Evolutionary conservation across 805 yeast genomes (phyloP).

Genomic region (Ogataea trehaloabstinens): DNA sequence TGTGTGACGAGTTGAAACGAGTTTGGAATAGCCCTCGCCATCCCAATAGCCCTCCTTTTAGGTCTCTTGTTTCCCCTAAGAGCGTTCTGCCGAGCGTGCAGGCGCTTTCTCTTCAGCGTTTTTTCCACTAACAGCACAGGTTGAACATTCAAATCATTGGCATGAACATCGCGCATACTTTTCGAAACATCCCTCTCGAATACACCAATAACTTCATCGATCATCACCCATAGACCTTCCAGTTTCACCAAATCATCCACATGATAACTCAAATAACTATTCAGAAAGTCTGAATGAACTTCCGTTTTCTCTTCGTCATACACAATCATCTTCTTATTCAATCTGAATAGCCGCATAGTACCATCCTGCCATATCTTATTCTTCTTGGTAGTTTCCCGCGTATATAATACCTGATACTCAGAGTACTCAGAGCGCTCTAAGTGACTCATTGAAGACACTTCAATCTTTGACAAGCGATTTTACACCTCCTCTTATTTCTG

Average conservation of each 20-base stretch:
- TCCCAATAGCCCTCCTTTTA: slow-evolving; percentile 14
- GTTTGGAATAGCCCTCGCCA: slow-evolving; percentile 12
- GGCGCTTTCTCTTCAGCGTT: slow-evolving; percentile 1
- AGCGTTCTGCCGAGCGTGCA: not conserved
- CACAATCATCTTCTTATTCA: slow-evolving; percentile 48
- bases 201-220: slow-evolving; percentile 29
- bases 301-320: slow-evolving; percentile 32
- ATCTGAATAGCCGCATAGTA: slow-evolving; percentile 40
- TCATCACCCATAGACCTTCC: slow-evolving; percentile 25
- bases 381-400: slow-evolving; percentile 43
- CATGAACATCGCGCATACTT: slow-evolving; percentile 12
- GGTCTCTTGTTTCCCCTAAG: not conserved
- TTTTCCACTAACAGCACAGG: slow-evolving; percentile 5
- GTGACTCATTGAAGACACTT: slow-evolving; percentile 12
- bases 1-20: slow-evolving; percentile 2
- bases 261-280: slow-evolving; percentile 33
- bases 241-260: slow-evolving; percentile 28
- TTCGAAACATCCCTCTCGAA: slow-evolving; percentile 39
- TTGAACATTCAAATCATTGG: slow-evolving; percentile 13
- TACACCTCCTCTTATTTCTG: no score
- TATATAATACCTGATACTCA: slow-evolving; percentile 46
- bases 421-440: slow-evolving; percentile 39
- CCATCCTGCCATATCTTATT: slow-evolving; percentile 56
- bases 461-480: no score
- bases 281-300: slow-evolving; percentile 27